These are phyloP conservation scores for Botrytis aclada DNA, from an alignment of 2,329 filamentous ascomycete species.

Conservation along the genomic window DNA sequence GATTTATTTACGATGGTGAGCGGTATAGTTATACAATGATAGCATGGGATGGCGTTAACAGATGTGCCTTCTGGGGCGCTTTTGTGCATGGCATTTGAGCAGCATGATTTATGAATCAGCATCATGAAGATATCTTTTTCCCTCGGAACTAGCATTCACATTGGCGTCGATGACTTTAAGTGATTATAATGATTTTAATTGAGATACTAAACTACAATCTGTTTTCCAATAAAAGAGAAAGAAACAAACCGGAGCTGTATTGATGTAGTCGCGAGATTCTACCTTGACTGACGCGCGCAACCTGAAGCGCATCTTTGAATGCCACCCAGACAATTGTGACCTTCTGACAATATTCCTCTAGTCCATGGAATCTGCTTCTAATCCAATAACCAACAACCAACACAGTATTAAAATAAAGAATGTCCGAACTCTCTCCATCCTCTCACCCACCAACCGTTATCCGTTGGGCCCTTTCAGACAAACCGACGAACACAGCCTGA, in stretches of 20 bases:
- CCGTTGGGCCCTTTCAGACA: constrained; percentile 33
- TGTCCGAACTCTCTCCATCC: constrained; percentile 54
- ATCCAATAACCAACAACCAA: not conserved
- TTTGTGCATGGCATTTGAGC: constrained; percentile 16
- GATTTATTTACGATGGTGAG: constrained; percentile 18
- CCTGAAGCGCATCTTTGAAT: not conserved
- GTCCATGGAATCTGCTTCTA: not conserved
- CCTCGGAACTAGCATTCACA: not conserved
- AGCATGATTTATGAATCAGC: not conserved
- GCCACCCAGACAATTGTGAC: not conserved
- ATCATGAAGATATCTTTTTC: not conserved
- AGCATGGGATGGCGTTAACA: constrained; percentile 28
- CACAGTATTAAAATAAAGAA: constrained; percentile 19
- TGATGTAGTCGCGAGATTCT: not conserved
- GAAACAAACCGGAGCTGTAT: not conserved
- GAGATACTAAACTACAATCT: not conserved
- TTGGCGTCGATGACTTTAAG: not conserved
- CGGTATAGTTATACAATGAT: constrained; percentile 11
- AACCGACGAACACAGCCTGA: constrained; percentile 25
- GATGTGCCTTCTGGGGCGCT: constrained; percentile 13
- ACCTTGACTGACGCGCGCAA: not conserved
- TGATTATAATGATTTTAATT: not conserved
- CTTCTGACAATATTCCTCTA: not conserved
- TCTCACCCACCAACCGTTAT: constrained; percentile 31
- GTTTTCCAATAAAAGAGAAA: not conserved